Percentiles rank a stretch among this genome's conserved stretches.
These are phyloP conservation scores for Alternaria consortialis DNA, from an alignment of 2,329 filamentous ascomycete species.

Conservation along the genomic window DNA sequence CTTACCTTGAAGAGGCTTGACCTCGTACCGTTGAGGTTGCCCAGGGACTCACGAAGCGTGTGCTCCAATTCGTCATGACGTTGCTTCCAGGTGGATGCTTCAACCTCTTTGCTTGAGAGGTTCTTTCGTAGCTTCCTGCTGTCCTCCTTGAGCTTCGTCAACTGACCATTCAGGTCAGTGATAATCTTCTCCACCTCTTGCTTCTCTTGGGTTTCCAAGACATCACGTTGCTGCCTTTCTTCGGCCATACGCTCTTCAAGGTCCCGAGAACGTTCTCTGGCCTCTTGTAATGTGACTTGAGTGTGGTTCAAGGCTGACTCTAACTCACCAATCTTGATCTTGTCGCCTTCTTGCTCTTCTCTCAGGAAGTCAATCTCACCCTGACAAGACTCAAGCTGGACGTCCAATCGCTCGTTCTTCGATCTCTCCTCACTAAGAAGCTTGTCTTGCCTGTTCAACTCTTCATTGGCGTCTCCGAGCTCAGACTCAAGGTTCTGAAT, in stretches of 20 bases:
- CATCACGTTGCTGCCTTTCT: conserved; percentile 86
- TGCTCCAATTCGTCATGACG: conserved; percentile 88
- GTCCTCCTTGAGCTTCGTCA: conserved; percentile 84
- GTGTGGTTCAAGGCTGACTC: conserved; percentile 82
- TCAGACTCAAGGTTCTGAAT: conserved; percentile 87
- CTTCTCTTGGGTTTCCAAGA: conserved; percentile 87
- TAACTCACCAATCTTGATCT: conserved; percentile 95
- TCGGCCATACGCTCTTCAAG: conserved; percentile 72
- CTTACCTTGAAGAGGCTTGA: conserved; percentile 81
- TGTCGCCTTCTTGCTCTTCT: conserved; percentile 96
- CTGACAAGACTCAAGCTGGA: conserved; percentile 92
- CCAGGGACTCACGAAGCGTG: conserved; percentile 84
- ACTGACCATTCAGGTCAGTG: conserved; percentile 89
- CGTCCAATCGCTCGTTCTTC: conserved; percentile 85
- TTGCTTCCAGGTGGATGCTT: conserved; percentile 91
- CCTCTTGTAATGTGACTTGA: conserved; percentile 83
- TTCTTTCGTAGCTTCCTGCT: conserved; percentile 81
- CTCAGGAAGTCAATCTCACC: conserved; percentile 93
- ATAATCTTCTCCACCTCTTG: conserved; percentile 93
- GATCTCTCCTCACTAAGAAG: conserved; percentile 84
- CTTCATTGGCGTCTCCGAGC: conserved; percentile 81
- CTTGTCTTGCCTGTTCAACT: conserved; percentile 85
- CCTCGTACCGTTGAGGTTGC: conserved; percentile 85
- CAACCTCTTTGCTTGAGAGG: conserved; percentile 83
- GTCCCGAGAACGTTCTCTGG: conserved; percentile 72